Base-by-base conservation (phyloP, 1,139 yeast genomes). In the Oligophagozyma castellii region DNA sequence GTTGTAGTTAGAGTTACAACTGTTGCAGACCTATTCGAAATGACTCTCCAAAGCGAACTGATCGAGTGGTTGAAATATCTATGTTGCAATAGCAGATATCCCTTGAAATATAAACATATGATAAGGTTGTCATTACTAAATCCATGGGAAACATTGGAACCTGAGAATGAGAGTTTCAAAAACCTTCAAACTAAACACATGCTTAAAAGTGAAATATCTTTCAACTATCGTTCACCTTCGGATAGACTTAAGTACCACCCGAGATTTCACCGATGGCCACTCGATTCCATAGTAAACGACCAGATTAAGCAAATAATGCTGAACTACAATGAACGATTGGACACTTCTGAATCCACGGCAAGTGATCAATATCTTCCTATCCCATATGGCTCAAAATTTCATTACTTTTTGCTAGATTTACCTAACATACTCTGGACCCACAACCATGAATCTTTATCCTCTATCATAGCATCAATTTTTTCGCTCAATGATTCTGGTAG, bases 341-440 rank as follows among this genome's bases (percentile, higher is more conserved):
- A 33, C 5, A 64, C 66, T 19, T 40, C 53, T 2, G 31, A 39
- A 10, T 35, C 46, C 11, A 34, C 41, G 4, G 35, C 35, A 18
- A 16, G 39, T 3, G 19, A 52, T 32, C 16, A 52, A 32, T 18
- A 65, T 49, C 35, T 55, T 48, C 37, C 46, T 41, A 27, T 53
- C 43, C 37, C 75, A 54, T 51, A 52, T 54, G 89, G 86, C 0
- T 76, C 93, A 1, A 61, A 95, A 31, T 67, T 83, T 22, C 95
- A 84, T 46, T 78, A 78, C 47, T 55, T 89, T 24, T 58, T 81
- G 1, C 39, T 45, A 4, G 48, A 45, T 14, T 38, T 42, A 13
- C 27, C 38, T 67, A 68, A 44, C 65, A 74, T 48, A 92, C 79
- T 53, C 57, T 79, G 22, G 75, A 81, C 73, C 43, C 55, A 70